Evolutionary conservation across 2,329 filamentous ascomycete species (phyloP).

Genomic region (Cercospora citrullina): DNA sequence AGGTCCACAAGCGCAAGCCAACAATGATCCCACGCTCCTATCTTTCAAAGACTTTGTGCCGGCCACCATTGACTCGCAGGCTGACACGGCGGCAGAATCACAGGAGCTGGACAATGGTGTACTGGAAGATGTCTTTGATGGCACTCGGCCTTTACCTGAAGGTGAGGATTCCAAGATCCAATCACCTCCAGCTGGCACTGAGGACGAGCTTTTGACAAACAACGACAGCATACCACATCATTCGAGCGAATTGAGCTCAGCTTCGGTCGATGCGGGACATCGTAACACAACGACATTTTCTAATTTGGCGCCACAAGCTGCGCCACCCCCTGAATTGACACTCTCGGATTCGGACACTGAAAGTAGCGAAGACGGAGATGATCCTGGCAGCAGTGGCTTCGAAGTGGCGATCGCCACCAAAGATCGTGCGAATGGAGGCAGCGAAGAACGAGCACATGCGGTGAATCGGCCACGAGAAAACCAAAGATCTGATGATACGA

Average conservation of each 20-base stretch:
- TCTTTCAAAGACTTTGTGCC: constrained; percentile 1
- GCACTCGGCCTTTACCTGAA: constrained; percentile 25
- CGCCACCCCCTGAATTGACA: not conserved
- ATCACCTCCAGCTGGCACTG: not conserved
- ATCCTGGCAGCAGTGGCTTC: not conserved
- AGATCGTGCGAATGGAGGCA: not conserved
- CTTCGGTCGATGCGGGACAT: constrained; percentile 1
- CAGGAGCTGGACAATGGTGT: constrained; percentile 3
- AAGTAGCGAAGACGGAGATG: constrained; percentile 10
- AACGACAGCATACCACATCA: constrained; percentile 15
- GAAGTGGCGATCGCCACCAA: not conserved
- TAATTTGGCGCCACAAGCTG: not conserved
- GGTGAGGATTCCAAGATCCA: constrained; percentile 23
- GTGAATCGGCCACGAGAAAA: not conserved
- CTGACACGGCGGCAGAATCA: not conserved
- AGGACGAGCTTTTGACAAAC: constrained; percentile 20
- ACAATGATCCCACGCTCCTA: not conserved
- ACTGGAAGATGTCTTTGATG: constrained; percentile 22
- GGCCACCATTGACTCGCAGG: not conserved
- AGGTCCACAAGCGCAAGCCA: constrained; percentile 5
- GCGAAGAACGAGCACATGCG: not conserved
- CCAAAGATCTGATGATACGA: not conserved
- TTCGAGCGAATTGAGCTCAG: constrained; percentile 3
- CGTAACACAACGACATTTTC: not conserved
- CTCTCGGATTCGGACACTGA: constrained; percentile 7